Base-by-base conservation (phyloP, 192 early-diverging fungal genomes). In the Funneliformis geosporum region DNA sequence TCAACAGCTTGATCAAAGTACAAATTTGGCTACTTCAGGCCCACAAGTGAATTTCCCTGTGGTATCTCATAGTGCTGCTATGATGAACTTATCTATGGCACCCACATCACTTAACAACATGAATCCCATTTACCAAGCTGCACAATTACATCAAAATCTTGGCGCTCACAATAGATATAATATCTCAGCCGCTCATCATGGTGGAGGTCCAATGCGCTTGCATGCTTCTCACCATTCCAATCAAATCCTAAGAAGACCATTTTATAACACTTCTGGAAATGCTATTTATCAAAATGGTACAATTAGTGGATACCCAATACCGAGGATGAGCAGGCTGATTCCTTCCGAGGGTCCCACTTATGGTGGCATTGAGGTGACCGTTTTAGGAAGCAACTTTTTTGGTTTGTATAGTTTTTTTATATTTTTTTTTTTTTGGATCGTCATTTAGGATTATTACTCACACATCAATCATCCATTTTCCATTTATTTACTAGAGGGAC, bases 321-420 rank as follows among this genome's bases (percentile, higher is more conserved):
- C 90, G 12, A 85, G 86, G 60, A 89, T 98, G 25, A 89, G 88
- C 40, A 87, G 94, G 55, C 80, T 98, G 71, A 93, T 95, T 46
- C 97, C 97, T 1, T 85, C 87, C 25, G 89, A 93, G 75, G 97
- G 96, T 8, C 97, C 97, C 0, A 88, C 93, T 46, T 91, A 90
- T 80, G 97, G 97, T 60, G 97, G 97, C 14, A 87, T 93, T 9
- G 94, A 94, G 62, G 85, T 97, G 14, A 95, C 96, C 27, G 86
- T 98, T 10, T 83, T 94, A 8, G 97, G 97, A 8, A 87, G 87
- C 12, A 92, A 93, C 42, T 96, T 98, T 84, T 91, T 91, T 79
- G 89, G 90, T 28, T 70, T 23, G 65, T 60, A 18, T 38, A 18
- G 23, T 67, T 67, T 33, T 2, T 6, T 8, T 23, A 64, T 47